Base-by-base conservation (phyloP, 2,329 filamentous ascomycete genomes). In the Periconia sp. region DNA sequence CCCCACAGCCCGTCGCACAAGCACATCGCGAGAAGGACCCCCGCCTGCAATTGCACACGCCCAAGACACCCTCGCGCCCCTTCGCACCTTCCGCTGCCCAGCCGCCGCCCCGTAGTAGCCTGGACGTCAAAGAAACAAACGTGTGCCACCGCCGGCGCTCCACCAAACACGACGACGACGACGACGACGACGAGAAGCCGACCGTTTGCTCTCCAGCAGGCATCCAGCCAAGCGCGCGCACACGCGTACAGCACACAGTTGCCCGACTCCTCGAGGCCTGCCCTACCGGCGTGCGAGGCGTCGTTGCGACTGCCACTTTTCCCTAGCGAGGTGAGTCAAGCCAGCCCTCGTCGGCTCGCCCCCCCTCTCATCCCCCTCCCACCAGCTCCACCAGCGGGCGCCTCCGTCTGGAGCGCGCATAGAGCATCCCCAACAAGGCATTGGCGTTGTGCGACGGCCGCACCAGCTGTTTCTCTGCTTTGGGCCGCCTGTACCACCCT, bases 321-420 rank as follows among this genome's bases (percentile, higher is more conserved):
- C 43, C 46, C 28, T 44, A 30, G 37, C 43, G 37, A 61, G 62
- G 66, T 68, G 63, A 69, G 65, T 68, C 61, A 67, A 61, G n/a
- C n/a, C n/a, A n/a, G n/a, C n/a, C 51, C 38, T 40, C 49, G 19
- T 29, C 4, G 37, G 50, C 47, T 37, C 55, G 39, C 57, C 50
- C 48, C 51, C 36, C 38, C 34, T 22, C 30, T 26, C 36, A 48
- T 43, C 48, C 38, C 37, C 44, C 40, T 46, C 31, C 33, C 24
- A 9, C 17, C 36, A 29, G 39, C 26, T 31, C 29, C 23, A 3
- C 38, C 30, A 17, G 15, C 40, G 57, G 38, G 34, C 34, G 15
- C 22, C 10, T 46, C 41, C 29, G 54, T 46, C 48, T 50, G 46
- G 34, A 34, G 44, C 39, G 46, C 40, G 45, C 59, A 56, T 48